Evolutionary conservation across 2,329 filamentous ascomycete genomes (phyloP).

Genomic region (Penicillium sp.): DNA sequence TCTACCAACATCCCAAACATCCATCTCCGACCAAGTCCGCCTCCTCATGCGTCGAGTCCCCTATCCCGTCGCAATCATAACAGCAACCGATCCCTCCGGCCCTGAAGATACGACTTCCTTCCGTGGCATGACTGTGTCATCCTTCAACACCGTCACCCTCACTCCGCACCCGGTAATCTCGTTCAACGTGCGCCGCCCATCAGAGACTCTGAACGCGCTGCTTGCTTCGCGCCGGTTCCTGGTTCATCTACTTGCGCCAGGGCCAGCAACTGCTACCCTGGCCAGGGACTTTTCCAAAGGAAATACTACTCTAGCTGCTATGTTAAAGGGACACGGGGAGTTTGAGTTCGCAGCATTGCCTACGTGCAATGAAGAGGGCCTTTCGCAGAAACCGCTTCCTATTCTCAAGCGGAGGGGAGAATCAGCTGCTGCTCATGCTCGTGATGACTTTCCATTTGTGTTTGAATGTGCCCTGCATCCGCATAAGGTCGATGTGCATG

Average conservation of each 20-base stretch:
- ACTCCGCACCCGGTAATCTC: conserved; percentile 57
- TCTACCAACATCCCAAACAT: conserved; percentile 1
- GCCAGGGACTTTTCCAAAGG: conserved; percentile 43
- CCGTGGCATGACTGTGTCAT: conserved; percentile 60
- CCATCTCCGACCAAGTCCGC: conserved; percentile 41
- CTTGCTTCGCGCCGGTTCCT: conserved; percentile 46
- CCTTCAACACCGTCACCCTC: conserved; percentile 59
- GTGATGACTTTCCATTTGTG: conserved; percentile 39
- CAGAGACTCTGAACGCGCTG: conserved; percentile 57
- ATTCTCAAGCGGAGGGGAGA: conserved; percentile 25
- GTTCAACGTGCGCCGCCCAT: conserved; percentile 61
- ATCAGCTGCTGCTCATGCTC: background rate
- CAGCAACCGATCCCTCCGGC: conserved; percentile 41
- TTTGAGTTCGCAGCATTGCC: conserved; percentile 30
- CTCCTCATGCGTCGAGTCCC: conserved; percentile 55
- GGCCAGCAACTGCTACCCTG: conserved; percentile 33
- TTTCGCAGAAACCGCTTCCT: conserved; percentile 24
- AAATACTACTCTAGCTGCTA: conserved; percentile 35
- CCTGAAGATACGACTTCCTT: conserved; percentile 30
- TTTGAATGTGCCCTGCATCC: conserved; percentile 42
- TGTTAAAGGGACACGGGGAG: conserved; percentile 27
- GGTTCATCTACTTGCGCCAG: conserved; percentile 51
- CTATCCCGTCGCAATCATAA: conserved; percentile 59
- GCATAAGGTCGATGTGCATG: conserved; percentile 38
- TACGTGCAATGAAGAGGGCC: background rate